Evolutionary conservation across 371 early-diverging fungal species (phyloP), one percentile per base, ranked within the genome.

Genomic region (Mortierella sp.): DNA sequence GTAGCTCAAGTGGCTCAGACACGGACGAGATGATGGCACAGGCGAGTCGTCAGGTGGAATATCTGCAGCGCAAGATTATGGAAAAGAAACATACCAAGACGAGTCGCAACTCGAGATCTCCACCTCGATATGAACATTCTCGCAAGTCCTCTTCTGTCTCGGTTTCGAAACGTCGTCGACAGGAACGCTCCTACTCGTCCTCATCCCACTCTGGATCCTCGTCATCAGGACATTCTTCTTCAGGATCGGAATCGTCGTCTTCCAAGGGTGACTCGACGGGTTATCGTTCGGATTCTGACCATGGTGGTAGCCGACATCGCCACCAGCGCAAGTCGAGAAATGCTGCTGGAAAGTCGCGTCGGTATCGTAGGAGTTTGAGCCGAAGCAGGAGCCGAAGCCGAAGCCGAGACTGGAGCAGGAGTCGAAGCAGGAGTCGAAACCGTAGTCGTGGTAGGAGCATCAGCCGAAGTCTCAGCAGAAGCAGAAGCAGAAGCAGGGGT

Each of bases 1-100:
- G 50, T n/a, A 46, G 47, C 14, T 72, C 73, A 2, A 70, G 64
- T 19, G 62, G 80, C 15, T 70, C 70, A 14, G 79, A 77, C 50
- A 73, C 73, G 23, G 80, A 79, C 23, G 70, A 79, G 53, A 73
- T 79, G 67, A 79, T 79, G 68, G 57, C 61, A 0, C 18, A 44
- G 25, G 72, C 77, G 7, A 72, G 68, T 51, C 65, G 72, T 44
- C 80, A 79, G 45, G 47, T 79, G 2, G 74, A 57, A 50, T 66
- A 73, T 28, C 53, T 79, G 28, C 66, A 79, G 64, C 80, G 80
- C 51, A 79, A 73, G 61, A 66, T 79, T 19, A 58, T 73, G 4
- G 73, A 68, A 43, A 67, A 62, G 59, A 73, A 70, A 47, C 62
- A 50, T 43, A 44, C 62, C 59, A 52, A 73, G 80, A 23, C 52